These are phyloP conservation scores for Scenedesmus sp. DNA, from an alignment of 163 green algal species.

Conservation along the genomic window DNA sequence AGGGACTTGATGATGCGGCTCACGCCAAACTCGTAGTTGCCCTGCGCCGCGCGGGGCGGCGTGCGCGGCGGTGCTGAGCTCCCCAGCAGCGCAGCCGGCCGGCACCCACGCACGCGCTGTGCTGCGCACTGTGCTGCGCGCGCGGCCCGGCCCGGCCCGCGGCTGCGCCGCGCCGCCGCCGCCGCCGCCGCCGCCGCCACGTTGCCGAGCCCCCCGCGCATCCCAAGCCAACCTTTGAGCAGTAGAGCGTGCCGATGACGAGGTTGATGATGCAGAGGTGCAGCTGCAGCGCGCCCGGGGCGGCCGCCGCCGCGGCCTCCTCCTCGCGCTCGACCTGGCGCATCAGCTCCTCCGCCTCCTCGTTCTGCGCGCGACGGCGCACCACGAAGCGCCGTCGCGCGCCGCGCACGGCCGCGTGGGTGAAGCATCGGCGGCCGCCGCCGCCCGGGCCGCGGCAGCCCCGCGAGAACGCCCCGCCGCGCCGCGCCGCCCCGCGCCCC, in stretches of 20 bases:
- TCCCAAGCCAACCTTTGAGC: slow-evolving; percentile 70
- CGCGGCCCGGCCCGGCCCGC: too few species aligned
- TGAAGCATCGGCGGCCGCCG: background rate
- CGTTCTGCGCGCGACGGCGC: too few species aligned
- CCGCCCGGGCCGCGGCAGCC: background rate
- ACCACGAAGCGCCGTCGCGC: too few species aligned
- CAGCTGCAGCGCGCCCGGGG: slow-evolving; percentile 60
- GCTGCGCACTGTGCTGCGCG: too few species aligned
- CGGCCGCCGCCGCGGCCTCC: slow-evolving; percentile 54
- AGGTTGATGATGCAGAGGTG: slow-evolving; percentile 95
- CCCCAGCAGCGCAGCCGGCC: too few species aligned
- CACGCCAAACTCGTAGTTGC: slow-evolving; percentile 94
- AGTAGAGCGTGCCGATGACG: slow-evolving; percentile 90
- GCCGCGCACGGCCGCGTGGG: background rate
- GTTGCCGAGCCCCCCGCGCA: background rate
- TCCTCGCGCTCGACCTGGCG: slow-evolving; percentile 84
- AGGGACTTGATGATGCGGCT: slow-evolving; percentile 85
- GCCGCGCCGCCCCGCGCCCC: too few species aligned
- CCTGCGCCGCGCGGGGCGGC: too few species aligned
- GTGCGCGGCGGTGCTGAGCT: too few species aligned
- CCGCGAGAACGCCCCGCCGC: too few species aligned
- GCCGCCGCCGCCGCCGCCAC: slow-evolving; percentile 4
- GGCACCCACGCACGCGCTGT: too few species aligned
- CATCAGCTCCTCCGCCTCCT: slow-evolving; percentile 92
- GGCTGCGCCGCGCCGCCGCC: too few species aligned